Percentiles rank a stretch among this genome's conserved stretches.
phyloP scores from a whole-genome alignment of 805 yeast genomes.

The Wickerhamia fluorescens region DNA sequence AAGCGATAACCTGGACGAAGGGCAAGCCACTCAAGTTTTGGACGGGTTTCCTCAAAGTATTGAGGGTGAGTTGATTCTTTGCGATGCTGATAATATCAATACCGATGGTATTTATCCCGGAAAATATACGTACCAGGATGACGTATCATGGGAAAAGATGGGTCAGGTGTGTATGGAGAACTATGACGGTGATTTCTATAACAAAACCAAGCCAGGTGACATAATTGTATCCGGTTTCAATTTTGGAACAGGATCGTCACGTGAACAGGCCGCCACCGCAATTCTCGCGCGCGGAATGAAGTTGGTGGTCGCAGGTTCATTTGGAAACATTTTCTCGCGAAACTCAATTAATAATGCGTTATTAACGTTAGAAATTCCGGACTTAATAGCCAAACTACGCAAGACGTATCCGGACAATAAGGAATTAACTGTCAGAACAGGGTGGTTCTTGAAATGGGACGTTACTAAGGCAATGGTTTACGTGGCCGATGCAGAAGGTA shows the following conservation, averaged over 20 bases:
- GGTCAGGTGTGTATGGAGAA: conserved; percentile 99
- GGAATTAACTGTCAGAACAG: conserved; percentile 90
- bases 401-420: conserved; percentile 49
- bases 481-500: conserved; percentile 60
- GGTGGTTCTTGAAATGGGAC: conserved; percentile 90
- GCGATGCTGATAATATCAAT: conserved; percentile 95
- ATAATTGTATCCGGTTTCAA: conserved; percentile 88
- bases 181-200: conserved; percentile 83
- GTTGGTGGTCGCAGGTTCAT: conserved; percentile 92
- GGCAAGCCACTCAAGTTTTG: conserved; percentile 47
- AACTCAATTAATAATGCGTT: conserved; percentile 95
- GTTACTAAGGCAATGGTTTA: conserved; percentile 77
- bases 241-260: conserved; percentile 96
- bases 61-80: conserved; percentile 85
- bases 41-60: conserved; percentile 88
- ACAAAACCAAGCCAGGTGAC: conserved; percentile 79
- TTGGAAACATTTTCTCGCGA: conserved; percentile 93
- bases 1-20: conserved; percentile 23
- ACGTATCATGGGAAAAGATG: conserved; percentile 90
- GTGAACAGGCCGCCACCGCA: conserved; percentile 99
- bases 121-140: conserved; percentile 97
- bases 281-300: conserved; percentile 89
- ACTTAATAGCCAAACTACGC: conserved; percentile 70
- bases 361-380: conserved; percentile 89
- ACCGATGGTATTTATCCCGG: conserved; percentile 99